A percentile compares a stretch with the other conserved stretches of the same genome.
These are phyloP conservation scores for Chamaecrista fasciculata DNA, from an alignment of 306 rosid genomes.

Conservation along the genomic window DNA sequence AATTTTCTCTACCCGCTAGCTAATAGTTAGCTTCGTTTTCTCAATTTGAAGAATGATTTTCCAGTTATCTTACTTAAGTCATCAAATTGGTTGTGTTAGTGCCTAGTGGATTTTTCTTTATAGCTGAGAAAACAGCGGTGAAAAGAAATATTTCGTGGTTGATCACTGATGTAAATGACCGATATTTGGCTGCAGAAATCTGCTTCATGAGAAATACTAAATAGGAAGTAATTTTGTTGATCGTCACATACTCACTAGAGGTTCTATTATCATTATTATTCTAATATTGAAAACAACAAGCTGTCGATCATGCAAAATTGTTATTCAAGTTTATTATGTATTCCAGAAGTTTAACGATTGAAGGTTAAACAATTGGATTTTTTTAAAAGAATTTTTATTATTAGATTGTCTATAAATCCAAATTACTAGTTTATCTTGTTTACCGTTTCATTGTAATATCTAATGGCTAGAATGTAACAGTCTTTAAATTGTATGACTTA, in stretches of 20 bases:
- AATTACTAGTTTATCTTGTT: slow-evolving; percentile 7
- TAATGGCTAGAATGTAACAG: slow-evolving; percentile 23
- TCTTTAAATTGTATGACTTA: slow-evolving; percentile 37
- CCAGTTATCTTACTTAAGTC: not conserved
- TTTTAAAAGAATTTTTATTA: not conserved
- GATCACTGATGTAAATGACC: not conserved
- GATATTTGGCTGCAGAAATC: slow-evolving; percentile 3
- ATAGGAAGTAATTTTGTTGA: not conserved
- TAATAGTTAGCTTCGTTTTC: not conserved
- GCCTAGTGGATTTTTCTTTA: not conserved
- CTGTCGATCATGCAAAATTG: not conserved
- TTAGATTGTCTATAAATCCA: not conserved
- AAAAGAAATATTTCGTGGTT: not conserved
- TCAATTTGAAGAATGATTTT: not conserved
- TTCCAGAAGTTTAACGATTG: not conserved
- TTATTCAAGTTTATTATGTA: not conserved
- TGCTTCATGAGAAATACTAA: not conserved
- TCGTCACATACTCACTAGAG: not conserved
- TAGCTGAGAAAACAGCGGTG: not conserved
- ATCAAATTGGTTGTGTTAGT: not conserved
- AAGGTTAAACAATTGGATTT: no score
- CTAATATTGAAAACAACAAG: not conserved
- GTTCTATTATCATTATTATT: not conserved
- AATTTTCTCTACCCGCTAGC: not conserved
- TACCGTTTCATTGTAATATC: slow-evolving; percentile 11